These are phyloP conservation scores for Teunomyces panamensis DNA, from an alignment of 805 yeast species.

Conservation along the genomic window DNA sequence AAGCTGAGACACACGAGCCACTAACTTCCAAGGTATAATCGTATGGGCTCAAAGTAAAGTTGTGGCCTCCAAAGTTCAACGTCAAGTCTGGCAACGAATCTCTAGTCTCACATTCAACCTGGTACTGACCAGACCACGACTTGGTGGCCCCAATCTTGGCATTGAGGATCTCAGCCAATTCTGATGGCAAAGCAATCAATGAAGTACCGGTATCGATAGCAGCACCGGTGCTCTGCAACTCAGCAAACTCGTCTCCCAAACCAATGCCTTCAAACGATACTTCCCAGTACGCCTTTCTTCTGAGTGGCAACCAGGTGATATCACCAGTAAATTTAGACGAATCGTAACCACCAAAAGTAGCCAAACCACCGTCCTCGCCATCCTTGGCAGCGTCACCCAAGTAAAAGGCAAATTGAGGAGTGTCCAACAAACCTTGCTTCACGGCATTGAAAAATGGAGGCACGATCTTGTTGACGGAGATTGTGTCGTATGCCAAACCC, in stretches of 20 bases:
- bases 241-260: constrained; percentile 89
- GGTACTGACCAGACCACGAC: constrained; percentile 97
- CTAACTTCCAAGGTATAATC: constrained; percentile 94
- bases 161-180: constrained; percentile 92
- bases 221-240: constrained; percentile 82
- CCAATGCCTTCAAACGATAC: constrained; percentile 88
- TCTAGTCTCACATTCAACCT: constrained; percentile 85
- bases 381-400: constrained; percentile 73
- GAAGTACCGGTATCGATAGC: constrained; percentile 99
- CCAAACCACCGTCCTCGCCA: constrained; percentile 79
- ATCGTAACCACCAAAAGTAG: constrained; percentile 94
- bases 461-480: constrained; percentile 82
- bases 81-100: constrained; percentile 87
- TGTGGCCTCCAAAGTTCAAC: constrained; percentile 82
- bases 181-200: constrained; percentile 89
- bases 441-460: constrained; percentile 95
- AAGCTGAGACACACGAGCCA: constrained; percentile 94
- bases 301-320: constrained; percentile 92
- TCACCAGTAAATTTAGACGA: constrained; percentile 73
- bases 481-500: constrained; percentile 91
- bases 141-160: constrained; percentile 96
- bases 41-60: constrained; percentile 83
- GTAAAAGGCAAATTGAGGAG: constrained; percentile 84
- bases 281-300: constrained; percentile 99
- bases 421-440: constrained; percentile 74